These are phyloP conservation scores for Tylopilus balloui DNA, from an alignment of 768 basidiomycete species.

Conservation along the genomic window DNA sequence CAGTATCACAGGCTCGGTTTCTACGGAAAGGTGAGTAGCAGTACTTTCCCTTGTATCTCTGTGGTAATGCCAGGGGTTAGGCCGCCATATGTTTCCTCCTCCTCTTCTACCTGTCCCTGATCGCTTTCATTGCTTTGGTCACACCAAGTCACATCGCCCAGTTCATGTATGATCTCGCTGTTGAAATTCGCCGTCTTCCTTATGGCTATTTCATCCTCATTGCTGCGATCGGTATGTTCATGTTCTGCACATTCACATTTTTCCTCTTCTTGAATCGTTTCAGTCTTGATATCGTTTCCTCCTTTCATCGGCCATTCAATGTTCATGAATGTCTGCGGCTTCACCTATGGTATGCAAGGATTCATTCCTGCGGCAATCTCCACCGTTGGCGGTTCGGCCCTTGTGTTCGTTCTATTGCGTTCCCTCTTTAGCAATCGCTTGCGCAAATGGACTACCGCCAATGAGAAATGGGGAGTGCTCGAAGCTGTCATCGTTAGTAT, in stretches of 20 bases:
- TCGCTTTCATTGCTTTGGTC: constrained; percentile 43
- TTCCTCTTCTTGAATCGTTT: constrained; percentile 29
- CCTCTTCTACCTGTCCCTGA: constrained; percentile 50
- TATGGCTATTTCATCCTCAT: constrained; percentile 62
- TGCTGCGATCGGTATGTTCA: constrained; percentile 50
- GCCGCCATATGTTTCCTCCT: constrained; percentile 53
- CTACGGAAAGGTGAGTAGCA: constrained; percentile 47
- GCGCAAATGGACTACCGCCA: constrained; percentile 54
- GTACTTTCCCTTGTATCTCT: background rate
- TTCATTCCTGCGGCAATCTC: constrained; percentile 58
- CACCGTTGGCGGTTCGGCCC: constrained; percentile 61
- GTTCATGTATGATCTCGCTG: constrained; percentile 63
- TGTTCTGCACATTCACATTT: constrained; percentile 55
- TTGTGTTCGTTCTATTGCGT: constrained; percentile 59
- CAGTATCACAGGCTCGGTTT: constrained; percentile 50
- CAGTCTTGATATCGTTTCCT: constrained; percentile 31
- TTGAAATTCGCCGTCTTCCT: constrained; percentile 50
- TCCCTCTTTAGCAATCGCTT: constrained; percentile 53
- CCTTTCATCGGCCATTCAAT: constrained; percentile 30
- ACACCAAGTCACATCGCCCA: constrained; percentile 67
- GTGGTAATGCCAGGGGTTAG: constrained; percentile 25
- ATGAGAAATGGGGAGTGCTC: constrained; percentile 73
- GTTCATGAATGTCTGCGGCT: constrained; percentile 63
- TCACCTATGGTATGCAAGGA: constrained; percentile 78
- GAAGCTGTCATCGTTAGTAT: constrained; percentile 65